phyloP scores from a whole-genome alignment of 2,329 filamentous ascomycete genomes.

The Neonectria neomacrospora region DNA sequence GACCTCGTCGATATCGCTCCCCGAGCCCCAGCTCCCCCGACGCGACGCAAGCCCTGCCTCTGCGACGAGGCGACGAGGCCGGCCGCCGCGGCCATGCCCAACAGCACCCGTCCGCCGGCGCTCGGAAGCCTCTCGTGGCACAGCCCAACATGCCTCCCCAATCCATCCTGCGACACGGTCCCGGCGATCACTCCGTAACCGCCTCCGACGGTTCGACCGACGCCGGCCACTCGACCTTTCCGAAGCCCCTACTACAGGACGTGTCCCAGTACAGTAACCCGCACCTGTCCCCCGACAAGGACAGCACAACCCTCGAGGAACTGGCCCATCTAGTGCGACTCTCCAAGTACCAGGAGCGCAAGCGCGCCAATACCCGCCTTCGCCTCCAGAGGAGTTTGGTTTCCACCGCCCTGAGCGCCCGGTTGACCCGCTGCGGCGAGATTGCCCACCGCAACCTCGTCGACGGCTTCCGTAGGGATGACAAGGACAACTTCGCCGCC shows the following conservation, averaged over 20 bases:
- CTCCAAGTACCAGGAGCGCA: slow-evolving; percentile 84
- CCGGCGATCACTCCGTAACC: slow-evolving; percentile 44
- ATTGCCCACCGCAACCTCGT: slow-evolving; percentile 80
- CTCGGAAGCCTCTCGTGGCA: slow-evolving; percentile 62
- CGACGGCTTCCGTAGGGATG: slow-evolving; percentile 80
- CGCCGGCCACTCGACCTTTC: slow-evolving; percentile 55
- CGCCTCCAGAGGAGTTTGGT: slow-evolving; percentile 80
- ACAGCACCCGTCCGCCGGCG: slow-evolving; percentile 51
- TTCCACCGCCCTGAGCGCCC: slow-evolving; percentile 78
- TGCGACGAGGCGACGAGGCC: slow-evolving; percentile 58
- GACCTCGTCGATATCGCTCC: slow-evolving; percentile 63
- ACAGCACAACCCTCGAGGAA: slow-evolving; percentile 78
- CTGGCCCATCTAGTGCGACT: slow-evolving; percentile 81
- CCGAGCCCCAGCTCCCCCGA: slow-evolving; percentile 64
- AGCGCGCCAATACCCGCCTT: slow-evolving; percentile 77
- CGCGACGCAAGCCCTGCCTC: slow-evolving; percentile 53
- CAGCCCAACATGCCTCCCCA: slow-evolving; percentile 52
- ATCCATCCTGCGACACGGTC: slow-evolving; percentile 44
- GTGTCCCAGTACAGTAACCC: slow-evolving; percentile 73
- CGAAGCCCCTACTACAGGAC: slow-evolving; percentile 71
- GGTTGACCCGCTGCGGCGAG: slow-evolving; percentile 79
- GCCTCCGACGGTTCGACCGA: slow-evolving; percentile 52
- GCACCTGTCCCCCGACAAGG: slow-evolving; percentile 67
- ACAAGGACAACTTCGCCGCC: slow-evolving; percentile 79
- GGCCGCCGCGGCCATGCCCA: slow-evolving; percentile 53